A percentile compares a stretch with the other conserved stretches of the same genome.
Evolutionary conservation across 257 asterid species (phyloP).

Genomic region (Verbena officinalis): DNA sequence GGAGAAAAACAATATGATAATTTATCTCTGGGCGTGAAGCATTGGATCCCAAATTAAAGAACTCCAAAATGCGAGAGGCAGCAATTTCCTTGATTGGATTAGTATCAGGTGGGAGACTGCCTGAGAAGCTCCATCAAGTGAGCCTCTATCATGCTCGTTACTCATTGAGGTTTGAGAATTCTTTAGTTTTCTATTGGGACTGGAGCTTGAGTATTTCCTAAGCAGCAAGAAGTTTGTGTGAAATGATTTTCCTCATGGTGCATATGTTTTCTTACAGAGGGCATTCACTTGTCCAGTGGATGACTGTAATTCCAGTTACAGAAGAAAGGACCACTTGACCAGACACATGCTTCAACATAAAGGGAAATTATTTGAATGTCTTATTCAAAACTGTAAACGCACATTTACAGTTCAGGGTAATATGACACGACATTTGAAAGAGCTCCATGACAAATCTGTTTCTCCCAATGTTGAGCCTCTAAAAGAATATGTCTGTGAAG

Average conservation of each 20-base stretch:
- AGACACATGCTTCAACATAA: slow-evolving; percentile 83
- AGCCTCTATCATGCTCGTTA: slow-evolving; percentile 88
- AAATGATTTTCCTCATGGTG: slow-evolving; percentile 13
- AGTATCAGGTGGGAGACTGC: slow-evolving; percentile 99
- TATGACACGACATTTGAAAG: slow-evolving; percentile 66
- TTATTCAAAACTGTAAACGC: slow-evolving; percentile 50
- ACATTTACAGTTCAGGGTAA: slow-evolving; percentile 63
- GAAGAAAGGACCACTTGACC: slow-evolving; percentile 84
- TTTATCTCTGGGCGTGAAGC: slow-evolving; percentile 78
- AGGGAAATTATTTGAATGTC: slow-evolving; percentile 74
- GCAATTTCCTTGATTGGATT: slow-evolving; percentile 73
- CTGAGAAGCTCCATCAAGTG: slow-evolving; percentile 99
- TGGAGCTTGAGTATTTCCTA: background rate
- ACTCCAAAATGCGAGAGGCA: slow-evolving; percentile 99
- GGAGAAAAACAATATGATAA: slow-evolving; percentile 29
- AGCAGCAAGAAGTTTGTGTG: background rate
- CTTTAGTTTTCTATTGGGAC: background rate
- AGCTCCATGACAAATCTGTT: slow-evolving; percentile 56
- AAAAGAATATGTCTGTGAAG: slow-evolving; percentile 59
- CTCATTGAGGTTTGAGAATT: slow-evolving; percentile 55
- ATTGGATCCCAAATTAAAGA: slow-evolving; percentile 94
- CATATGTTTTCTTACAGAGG: slow-evolving; percentile 52
- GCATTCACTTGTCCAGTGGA: slow-evolving; percentile 74
- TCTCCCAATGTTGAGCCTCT: slow-evolving; percentile 37
- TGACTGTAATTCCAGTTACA: slow-evolving; percentile 76